Conservation (phyloP, 2,329 filamentous ascomycete genomes). For the Dryadomyces quercus-mongolicae region DNA sequence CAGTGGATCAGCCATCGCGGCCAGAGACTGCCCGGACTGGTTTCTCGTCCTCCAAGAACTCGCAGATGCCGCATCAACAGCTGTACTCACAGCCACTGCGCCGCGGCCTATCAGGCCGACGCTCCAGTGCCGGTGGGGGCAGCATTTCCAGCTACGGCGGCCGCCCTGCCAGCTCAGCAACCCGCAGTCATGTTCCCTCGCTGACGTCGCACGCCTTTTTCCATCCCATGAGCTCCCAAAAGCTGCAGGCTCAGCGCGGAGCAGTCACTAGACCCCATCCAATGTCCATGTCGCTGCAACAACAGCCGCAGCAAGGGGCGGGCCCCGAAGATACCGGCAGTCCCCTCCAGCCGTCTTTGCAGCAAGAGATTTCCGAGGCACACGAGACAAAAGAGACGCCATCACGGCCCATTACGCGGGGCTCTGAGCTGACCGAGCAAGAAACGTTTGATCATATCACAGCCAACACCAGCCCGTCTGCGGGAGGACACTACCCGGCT, state of each 20-base stretch:
- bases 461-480: slow-evolving; percentile 61
- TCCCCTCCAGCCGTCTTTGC: neutral
- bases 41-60: slow-evolving; percentile 32
- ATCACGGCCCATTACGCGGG: slow-evolving; percentile 59
- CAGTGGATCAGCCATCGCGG: slow-evolving; percentile 33
- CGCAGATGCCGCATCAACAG: slow-evolving; percentile 21
- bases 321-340: neutral
- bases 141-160: slow-evolving; percentile 31
- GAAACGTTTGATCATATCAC: slow-evolving; percentile 59
- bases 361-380: neutral
- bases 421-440: slow-evolving; percentile 69
- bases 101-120: slow-evolving; percentile 33
- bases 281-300: slow-evolving; percentile 7
- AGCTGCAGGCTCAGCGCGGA: slow-evolving; percentile 79
- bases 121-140: slow-evolving; percentile 24
- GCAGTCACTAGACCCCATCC: slow-evolving; percentile 28
- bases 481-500: slow-evolving; percentile 40
- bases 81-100: slow-evolving; percentile 35
- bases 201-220: slow-evolving; percentile 88
- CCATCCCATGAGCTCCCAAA: slow-evolving; percentile 91
- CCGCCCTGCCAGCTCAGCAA: slow-evolving; percentile 55
- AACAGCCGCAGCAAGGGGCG: slow-evolving; percentile 2
- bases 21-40: slow-evolving; percentile 43
- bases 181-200: slow-evolving; percentile 79
- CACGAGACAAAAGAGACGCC: slow-evolving; percentile 3